Percentiles rank a stretch among this genome's conserved stretches.
phyloP scores from a whole-genome alignment of 2,329 filamentous ascomycete species.

The Aureobasidium vineae region DNA sequence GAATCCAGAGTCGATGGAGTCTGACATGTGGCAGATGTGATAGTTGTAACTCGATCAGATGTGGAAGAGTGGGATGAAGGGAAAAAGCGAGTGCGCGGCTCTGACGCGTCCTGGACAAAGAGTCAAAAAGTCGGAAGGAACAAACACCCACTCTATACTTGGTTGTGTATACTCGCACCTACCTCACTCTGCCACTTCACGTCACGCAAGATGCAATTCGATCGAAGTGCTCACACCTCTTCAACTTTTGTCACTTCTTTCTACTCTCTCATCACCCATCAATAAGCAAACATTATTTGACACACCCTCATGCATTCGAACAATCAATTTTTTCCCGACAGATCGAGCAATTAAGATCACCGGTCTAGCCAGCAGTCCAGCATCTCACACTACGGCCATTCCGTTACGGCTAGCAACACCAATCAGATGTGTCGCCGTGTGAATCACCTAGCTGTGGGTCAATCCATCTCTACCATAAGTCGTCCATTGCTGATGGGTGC shows the following conservation, averaged over 20 bases:
- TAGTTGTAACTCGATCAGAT: not conserved
- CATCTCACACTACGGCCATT: not conserved
- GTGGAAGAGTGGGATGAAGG: not conserved
- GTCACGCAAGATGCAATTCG: not conserved
- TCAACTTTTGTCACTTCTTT: not conserved
- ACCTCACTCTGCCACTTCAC: not conserved
- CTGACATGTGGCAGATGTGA: not conserved
- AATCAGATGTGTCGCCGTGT: not conserved
- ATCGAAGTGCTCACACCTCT: not conserved
- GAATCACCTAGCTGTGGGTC: not conserved
- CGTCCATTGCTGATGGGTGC: not conserved
- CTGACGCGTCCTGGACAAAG: not conserved
- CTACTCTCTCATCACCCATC: not conserved
- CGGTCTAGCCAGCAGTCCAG: too few relatives aligned
- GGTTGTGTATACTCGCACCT: not conserved
- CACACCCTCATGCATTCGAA: too few relatives aligned
- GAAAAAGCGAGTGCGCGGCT: not conserved
- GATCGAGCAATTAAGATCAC: too few relatives aligned
- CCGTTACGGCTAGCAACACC: not conserved
- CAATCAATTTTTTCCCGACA: too few relatives aligned
- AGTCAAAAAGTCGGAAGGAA: not conserved
- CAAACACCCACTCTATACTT: not conserved
- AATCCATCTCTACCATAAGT: not conserved
- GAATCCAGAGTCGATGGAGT: not conserved
- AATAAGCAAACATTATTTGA: not conserved